Evolutionary conservation across 768 basidiomycete species (phyloP).

Genomic region (Amanita subjunquillea): DNA sequence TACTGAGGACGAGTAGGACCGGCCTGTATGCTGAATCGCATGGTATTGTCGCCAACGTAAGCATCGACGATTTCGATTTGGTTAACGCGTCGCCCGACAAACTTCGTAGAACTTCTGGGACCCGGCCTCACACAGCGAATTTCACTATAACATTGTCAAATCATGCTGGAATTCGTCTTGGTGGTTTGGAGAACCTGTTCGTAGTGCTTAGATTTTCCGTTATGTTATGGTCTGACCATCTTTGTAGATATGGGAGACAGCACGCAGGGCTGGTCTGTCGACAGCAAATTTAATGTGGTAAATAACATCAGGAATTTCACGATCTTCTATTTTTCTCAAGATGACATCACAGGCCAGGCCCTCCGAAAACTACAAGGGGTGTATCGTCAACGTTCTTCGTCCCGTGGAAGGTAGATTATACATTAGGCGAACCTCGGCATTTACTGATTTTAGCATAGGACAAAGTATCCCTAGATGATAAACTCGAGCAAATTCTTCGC

Average conservation of each 20-base stretch:
- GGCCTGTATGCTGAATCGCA: slow-evolving; percentile 86
- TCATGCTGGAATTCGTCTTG: slow-evolving; percentile 60
- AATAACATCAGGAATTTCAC: slow-evolving; percentile 14
- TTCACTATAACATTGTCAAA: slow-evolving; percentile 58
- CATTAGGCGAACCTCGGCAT: background rate
- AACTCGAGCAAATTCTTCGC: slow-evolving; percentile 66
- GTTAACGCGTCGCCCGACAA: background rate
- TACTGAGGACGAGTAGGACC: slow-evolving; percentile 43
- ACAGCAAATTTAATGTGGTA: slow-evolving; percentile 93
- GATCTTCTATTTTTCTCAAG: background rate
- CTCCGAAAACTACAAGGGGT: slow-evolving; percentile 58
- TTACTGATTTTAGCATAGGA: slow-evolving; percentile 25
- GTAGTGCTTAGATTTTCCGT: slow-evolving; percentile 4
- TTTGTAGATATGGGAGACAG: slow-evolving; percentile 84
- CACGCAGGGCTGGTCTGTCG: slow-evolving; percentile 55
- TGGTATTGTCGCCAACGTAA: slow-evolving; percentile 83
- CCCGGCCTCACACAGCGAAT: slow-evolving; percentile 47
- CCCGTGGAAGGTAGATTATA: slow-evolving; percentile 54
- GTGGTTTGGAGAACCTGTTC: slow-evolving; percentile 88
- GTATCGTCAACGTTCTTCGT: slow-evolving; percentile 64
- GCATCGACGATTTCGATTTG: slow-evolving; percentile 9
- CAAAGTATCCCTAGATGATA: slow-evolving; percentile 52
- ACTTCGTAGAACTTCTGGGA: slow-evolving; percentile 75
- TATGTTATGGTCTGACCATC: background rate
- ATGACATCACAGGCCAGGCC: slow-evolving; percentile 58